A percentile compares a stretch with the other conserved stretches of the same genome.
phyloP scores from a whole-genome alignment of 2,329 filamentous ascomycete genomes.

The Arachnomyces sp. region DNA sequence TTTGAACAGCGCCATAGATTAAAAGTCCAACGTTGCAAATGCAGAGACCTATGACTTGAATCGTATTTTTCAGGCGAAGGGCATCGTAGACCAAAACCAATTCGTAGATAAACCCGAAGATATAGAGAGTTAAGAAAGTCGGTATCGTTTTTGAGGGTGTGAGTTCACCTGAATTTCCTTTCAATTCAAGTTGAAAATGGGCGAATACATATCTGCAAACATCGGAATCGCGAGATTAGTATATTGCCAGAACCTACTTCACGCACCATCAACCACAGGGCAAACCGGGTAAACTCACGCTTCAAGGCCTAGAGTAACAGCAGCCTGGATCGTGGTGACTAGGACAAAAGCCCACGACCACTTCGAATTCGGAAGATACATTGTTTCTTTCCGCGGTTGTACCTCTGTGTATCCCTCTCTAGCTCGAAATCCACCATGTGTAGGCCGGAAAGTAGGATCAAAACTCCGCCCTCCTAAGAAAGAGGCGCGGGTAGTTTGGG shows the following conservation, averaged over 20 bases:
- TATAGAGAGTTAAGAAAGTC: conserved; percentile 91
- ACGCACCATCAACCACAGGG: conserved; percentile 3
- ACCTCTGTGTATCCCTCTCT: conserved; percentile 42
- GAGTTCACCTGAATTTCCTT: conserved; percentile 32
- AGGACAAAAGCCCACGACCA: conserved; percentile 86
- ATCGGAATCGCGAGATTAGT: not conserved
- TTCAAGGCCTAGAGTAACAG: conserved; percentile 75
- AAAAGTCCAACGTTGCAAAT: conserved; percentile 85
- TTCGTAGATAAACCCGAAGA: conserved; percentile 93
- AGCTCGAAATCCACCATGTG: conserved; percentile 42
- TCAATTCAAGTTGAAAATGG: conserved; percentile 59
- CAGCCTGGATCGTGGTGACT: conserved; percentile 64
- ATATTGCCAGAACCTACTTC: not conserved
- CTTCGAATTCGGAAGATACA: conserved; percentile 71
- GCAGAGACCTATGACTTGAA: conserved; percentile 93
- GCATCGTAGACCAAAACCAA: conserved; percentile 88
- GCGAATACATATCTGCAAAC: conserved; percentile 74
- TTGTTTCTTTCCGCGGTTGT: conserved; percentile 34
- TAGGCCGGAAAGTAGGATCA: conserved; percentile 40
- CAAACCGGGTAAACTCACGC: conserved; percentile 52
- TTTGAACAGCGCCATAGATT: conserved; percentile 87
- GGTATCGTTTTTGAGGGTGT: conserved; percentile 62
- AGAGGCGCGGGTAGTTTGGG: conserved; percentile 49
- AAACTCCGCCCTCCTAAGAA: conserved; percentile 51
- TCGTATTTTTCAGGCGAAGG: conserved; percentile 89